These are phyloP conservation scores for Bruguiera gymnorhiza DNA, from an alignment of 345 rosid species.

Conservation along the genomic window DNA sequence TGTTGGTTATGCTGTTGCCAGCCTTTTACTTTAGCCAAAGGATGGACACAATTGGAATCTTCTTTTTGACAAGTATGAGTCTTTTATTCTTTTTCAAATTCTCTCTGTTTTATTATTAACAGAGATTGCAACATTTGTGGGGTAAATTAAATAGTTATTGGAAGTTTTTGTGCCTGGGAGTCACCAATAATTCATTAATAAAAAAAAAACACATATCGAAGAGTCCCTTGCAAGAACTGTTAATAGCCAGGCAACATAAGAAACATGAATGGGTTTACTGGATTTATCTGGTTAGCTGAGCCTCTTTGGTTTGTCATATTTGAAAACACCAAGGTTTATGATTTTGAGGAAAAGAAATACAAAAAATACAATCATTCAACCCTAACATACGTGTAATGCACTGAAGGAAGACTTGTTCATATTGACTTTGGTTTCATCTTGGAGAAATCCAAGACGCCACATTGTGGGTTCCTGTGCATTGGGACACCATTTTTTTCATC, in stretches of 20 bases:
- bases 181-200: neutral
- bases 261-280: neutral
- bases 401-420: slow-evolving; percentile 92
- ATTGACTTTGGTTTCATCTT: slow-evolving; percentile 95
- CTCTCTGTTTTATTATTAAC: no score
- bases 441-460: slow-evolving; percentile 26
- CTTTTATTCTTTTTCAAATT: no score
- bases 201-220: no score
- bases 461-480: no score
- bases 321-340: neutral
- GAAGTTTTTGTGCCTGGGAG: neutral
- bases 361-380: neutral
- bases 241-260: neutral
- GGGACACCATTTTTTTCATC: no score
- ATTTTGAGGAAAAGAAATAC: neutral
- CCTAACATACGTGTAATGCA: slow-evolving; percentile 31
- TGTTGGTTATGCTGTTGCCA: no score
- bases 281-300: neutral
- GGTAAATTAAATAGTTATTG: no score
- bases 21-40: no score
- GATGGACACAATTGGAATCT: no score
- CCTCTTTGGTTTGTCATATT: neutral
- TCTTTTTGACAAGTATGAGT: no score
- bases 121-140: no score
- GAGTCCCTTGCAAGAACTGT: neutral